Conservation (phyloP, 202 grass and related monocot species). For the Hordeum pubiflorum region DNA sequence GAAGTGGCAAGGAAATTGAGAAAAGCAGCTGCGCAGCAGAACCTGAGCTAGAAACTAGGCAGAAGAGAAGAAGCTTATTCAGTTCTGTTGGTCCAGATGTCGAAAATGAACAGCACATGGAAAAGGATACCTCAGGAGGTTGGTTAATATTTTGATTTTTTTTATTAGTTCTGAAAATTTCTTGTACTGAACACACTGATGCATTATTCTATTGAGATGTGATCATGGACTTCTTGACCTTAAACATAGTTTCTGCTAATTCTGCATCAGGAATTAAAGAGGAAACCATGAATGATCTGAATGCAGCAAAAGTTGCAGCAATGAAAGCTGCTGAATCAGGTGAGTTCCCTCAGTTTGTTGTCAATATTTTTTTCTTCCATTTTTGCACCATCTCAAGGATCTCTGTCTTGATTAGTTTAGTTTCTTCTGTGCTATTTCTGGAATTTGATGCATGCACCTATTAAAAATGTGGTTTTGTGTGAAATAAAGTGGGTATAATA, state of each 20-base stretch:
- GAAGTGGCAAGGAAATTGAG: constrained; percentile 45
- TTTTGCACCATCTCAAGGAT: not conserved
- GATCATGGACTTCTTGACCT: constrained; percentile 18
- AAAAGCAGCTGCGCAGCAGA: constrained; percentile 38
- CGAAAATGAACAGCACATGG: constrained; percentile 23
- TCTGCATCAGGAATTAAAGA: constrained; percentile 27
- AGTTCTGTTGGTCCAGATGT: constrained; percentile 34
- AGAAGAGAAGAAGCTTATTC: constrained; percentile 48
- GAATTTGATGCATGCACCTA: constrained; percentile 3
- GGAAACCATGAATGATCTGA: constrained; percentile 29
- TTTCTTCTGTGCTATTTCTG: constrained; percentile 15
- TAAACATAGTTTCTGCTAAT: constrained; percentile 24
- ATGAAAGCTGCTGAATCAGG: constrained; percentile 91
- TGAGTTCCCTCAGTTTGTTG: constrained; percentile 9
- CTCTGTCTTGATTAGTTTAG: not conserved
- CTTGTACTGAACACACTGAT: not conserved
- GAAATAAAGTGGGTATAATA: not conserved
- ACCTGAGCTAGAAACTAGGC: constrained; percentile 32
- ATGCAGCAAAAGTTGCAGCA: constrained; percentile 86
- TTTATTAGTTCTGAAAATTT: constrained; percentile 7
- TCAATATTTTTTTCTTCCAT: not conserved
- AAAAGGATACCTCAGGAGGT: constrained; percentile 24
- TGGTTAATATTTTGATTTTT: not conserved
- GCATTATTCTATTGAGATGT: not conserved
- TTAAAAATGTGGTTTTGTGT: not conserved